Evolutionary conservation across 2,329 filamentous ascomycete genomes (phyloP).

Genomic region (Polytolypa hystricis): DNA sequence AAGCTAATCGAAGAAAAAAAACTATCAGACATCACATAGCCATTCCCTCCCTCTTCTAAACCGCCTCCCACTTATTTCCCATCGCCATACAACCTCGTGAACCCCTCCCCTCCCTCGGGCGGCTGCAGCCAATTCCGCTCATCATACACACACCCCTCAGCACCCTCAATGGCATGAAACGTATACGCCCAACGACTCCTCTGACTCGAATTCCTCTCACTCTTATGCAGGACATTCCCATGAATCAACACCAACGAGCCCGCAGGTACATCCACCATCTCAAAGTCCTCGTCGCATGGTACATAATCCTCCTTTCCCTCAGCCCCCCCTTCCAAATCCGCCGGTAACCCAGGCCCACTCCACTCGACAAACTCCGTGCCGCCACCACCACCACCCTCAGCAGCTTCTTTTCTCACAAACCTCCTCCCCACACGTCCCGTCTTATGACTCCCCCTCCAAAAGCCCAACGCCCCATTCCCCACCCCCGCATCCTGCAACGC

Average conservation of each 20-base stretch:
- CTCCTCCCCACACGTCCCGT: constrained; percentile 59
- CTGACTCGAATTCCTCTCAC: constrained; percentile 76
- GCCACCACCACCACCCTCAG: constrained; percentile 29
- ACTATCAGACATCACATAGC: constrained; percentile 15
- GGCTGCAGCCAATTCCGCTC: constrained; percentile 88
- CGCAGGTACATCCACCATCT: constrained; percentile 77
- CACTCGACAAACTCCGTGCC: constrained; percentile 65
- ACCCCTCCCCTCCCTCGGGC: constrained; percentile 61
- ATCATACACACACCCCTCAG: constrained; percentile 59
- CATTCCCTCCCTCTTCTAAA: background rate
- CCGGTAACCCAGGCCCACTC: constrained; percentile 52
- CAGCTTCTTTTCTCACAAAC: constrained; percentile 54
- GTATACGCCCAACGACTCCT: constrained; percentile 94
- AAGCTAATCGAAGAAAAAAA: background rate
- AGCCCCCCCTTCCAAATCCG: constrained; percentile 34
- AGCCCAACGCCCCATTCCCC: constrained; percentile 80
- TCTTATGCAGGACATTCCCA: constrained; percentile 92
- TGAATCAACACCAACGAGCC: constrained; percentile 88
- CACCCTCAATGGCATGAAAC: constrained; percentile 89
- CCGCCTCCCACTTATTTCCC: background rate
- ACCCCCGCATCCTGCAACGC: constrained; percentile 82
- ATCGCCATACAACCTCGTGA: constrained; percentile 52
- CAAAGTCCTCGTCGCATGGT: constrained; percentile 48
- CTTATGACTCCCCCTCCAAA: constrained; percentile 70
- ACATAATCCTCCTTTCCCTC: constrained; percentile 47